Conservation (phyloP, 2,329 filamentous ascomycete species). For the Penicillium sp. region DNA sequence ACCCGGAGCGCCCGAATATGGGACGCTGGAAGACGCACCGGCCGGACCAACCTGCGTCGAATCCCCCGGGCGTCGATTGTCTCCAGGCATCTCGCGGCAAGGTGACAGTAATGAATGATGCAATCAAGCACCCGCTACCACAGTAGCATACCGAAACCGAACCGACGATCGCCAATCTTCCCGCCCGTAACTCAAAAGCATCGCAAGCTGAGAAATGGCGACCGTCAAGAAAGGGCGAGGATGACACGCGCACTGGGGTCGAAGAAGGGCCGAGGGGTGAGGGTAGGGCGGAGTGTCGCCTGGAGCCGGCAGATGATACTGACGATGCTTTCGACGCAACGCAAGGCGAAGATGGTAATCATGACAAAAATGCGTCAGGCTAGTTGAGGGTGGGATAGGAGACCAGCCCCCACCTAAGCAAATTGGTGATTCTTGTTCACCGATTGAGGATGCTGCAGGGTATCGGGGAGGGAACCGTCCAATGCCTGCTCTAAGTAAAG, state of each 20-base stretch:
- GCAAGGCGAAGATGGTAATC: slow-evolving; percentile 13
- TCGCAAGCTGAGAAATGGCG: slow-evolving; percentile 19
- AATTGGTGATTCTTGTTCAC: no score
- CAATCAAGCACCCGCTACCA: slow-evolving; percentile 12
- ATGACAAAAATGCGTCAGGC: no score
- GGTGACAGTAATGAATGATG: slow-evolving; percentile 5
- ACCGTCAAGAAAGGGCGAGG: no score
- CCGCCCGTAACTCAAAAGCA: slow-evolving; percentile 20
- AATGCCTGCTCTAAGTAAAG: no score
- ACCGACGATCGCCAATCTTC: slow-evolving; percentile 19
- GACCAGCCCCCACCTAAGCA: no score
- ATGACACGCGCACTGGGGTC: slow-evolving; percentile 10
- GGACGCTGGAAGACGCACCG: slow-evolving; percentile 5
- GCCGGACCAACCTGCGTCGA: slow-evolving; percentile 7
- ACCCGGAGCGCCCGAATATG: slow-evolving; percentile 10
- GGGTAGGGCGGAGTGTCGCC: background rate
- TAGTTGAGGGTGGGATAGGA: no score
- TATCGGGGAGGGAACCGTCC: no score
- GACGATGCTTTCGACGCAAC: slow-evolving; percentile 7
- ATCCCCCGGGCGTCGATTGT: slow-evolving; percentile 11
- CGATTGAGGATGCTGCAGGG: no score
- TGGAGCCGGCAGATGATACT: no score
- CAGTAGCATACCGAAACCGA: slow-evolving; percentile 18
- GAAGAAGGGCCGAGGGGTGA: background rate
- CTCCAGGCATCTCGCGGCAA: slow-evolving; percentile 19